Percentiles rank a stretch among this genome's conserved stretches.
Evolutionary conservation across 306 rosid genomes (phyloP).

Genomic region (Psophocarpus tetragonolobus): DNA sequence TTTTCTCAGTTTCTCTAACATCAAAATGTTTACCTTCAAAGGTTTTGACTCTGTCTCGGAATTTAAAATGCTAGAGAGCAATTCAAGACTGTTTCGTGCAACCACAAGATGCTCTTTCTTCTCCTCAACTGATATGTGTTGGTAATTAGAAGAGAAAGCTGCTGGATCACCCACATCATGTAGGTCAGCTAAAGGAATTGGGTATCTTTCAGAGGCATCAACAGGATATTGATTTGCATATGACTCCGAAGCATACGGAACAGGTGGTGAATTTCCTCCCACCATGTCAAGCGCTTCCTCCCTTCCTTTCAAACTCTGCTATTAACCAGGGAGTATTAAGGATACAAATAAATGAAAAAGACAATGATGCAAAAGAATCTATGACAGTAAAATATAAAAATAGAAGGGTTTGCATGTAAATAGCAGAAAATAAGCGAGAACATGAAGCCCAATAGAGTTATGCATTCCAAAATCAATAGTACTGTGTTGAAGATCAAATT

Average conservation of each 20-base stretch:
- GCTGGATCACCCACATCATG: conserved; percentile 35
- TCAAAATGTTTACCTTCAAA: conserved; percentile 56
- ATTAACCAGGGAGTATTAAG: conserved; percentile 3
- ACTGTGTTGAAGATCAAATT: background rate
- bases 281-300: conserved; percentile 32
- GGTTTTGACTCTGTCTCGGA: conserved; percentile 69
- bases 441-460: background rate
- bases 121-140: conserved; percentile 54
- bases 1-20: background rate
- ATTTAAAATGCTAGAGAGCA: conserved; percentile 67
- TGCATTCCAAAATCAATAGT: background rate
- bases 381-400: background rate
- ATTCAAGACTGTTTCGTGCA: conserved; percentile 77
- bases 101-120: conserved; percentile 68
- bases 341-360: background rate
- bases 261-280: conserved; percentile 44
- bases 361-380: background rate
- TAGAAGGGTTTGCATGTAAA: background rate
- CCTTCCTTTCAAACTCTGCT: conserved; percentile 74
- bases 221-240: conserved; percentile 35
- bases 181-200: conserved; percentile 51
- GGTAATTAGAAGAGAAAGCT: conserved; percentile 43
- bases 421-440: background rate
- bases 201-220: conserved; percentile 65
- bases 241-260: conserved; percentile 58